Base-by-base conservation (phyloP, 2,329 filamentous ascomycete species). In the Sarocladium oryzae region DNA sequence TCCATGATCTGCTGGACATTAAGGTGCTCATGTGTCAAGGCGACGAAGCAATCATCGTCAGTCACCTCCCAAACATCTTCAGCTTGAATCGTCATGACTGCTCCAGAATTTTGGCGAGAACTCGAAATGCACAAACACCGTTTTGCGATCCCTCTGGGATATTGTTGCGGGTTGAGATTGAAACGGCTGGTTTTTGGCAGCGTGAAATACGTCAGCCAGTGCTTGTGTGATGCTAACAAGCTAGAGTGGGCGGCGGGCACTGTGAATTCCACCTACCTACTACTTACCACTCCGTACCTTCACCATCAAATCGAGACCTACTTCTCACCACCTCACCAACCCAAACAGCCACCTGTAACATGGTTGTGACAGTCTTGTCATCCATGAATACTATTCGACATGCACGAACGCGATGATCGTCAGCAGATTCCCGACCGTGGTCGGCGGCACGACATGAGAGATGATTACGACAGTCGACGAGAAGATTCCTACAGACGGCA, bases 1-100 rank as follows among this genome's bases (percentile, higher is more conserved):
- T 83, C 72, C 66, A 89, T 85, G 26, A 79, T 71, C 4, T 72
- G 60, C 18, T 75, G 70, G 18, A 77, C 69, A 61, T 84, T 74
- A 53, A 93, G 78, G 37, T 72, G 65, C 32, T 78, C 68, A 54
- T 82, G 70, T 2, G 87, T 90, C 8, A 95, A 74, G 49, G 80
- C 81, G 36, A 90, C 85, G 64, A 84, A 81, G 64, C 85, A 82
- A 43, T 65, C 67, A 10, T 73, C 71, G 41, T 78, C 74, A 23
- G 68, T 63, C 18, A 75, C 54, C 54, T 78, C 70, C 63, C 67
- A 69, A 11, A 56, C 52, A 18, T 63, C 57, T 15, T 63, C 51
- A 28, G 54, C 50, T n/a, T 36, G 48, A 33, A 43, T 2, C 3
- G 30, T 18, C 46, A 49, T 49, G 11, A 16, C 16, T 50, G 2